Evolutionary conservation across 768 basidiomycete genomes (phyloP), one percentile per base, ranked within the genome.

Genomic region (Hygrophoropsis aurantiaca): DNA sequence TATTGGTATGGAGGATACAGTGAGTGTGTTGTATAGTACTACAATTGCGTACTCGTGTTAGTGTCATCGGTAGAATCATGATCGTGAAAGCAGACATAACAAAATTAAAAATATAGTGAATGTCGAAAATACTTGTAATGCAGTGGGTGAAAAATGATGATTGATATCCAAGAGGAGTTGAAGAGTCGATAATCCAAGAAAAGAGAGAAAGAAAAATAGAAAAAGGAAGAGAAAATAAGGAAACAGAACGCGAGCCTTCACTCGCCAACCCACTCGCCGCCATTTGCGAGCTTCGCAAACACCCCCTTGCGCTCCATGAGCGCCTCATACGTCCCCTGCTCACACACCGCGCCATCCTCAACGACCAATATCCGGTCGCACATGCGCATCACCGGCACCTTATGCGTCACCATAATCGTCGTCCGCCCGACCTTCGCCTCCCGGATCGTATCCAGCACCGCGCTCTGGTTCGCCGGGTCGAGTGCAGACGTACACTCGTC

Each of bases 401-500:
- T 95, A 69, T 98, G 95, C 11, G 94, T 97, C 55, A 97, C 83
- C 78, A 97, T 87, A 53, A 97, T 66, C 46, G 90, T 93, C 52
- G 93, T 95, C 46, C 84, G 73, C 18, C 82, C 81, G n/a, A 74
- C 65, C 69, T 80, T 82, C 47, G 82, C 82, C 23, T 68, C 59
- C 47, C 71, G 70, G 41, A 94, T 82, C 7, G 90, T 85, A 45
- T 90, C 84, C 58, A 97, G 67, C 13, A 98, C 86, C 15, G 80
- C 84, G 2, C 78, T 75, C 68, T 94, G 87, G 66, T 95, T 97
- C 57, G 82, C 81, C 2, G 80, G 73, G 62, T 98, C 94, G 49
- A 97, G 69, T 5, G 94, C 91, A 35, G 83, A 85, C n/a, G 95
- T 98, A 61, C 94, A 97, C 62, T 98, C 95, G 62, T 97, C 95